Conservation (phyloP, 495 filamentous ascomycete species). For the Annulohypoxylon bovei region DNA sequence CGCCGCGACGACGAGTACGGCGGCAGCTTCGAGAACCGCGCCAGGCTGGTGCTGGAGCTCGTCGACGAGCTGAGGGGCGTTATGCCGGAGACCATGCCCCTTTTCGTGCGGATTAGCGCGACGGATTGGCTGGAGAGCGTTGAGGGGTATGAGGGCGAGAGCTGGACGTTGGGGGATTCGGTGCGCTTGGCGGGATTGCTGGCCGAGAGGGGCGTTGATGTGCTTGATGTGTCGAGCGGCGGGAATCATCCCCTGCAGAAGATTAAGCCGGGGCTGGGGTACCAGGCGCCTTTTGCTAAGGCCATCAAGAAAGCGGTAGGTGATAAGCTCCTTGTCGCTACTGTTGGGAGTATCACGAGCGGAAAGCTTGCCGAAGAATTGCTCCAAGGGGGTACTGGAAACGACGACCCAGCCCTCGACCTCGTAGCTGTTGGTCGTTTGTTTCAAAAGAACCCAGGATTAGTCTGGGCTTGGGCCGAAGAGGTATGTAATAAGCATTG, state of each 20-base stretch:
- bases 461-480: slow-evolving; percentile 74
- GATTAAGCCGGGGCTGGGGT: slow-evolving; percentile 64
- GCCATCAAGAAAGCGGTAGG: slow-evolving; percentile 70
- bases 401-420: slow-evolving; percentile 58
- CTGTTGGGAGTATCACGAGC: slow-evolving; percentile 70
- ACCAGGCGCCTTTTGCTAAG: slow-evolving; percentile 66
- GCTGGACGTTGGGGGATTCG: slow-evolving; percentile 65
- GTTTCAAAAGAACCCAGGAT: slow-evolving; percentile 75
- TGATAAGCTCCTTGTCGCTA: slow-evolving; percentile 62
- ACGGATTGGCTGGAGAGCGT: slow-evolving; percentile 69
- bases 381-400: slow-evolving; percentile 54
- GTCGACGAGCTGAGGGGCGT: slow-evolving; percentile 53
- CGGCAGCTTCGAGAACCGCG: slow-evolving; percentile 66
- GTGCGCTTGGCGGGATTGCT: slow-evolving; percentile 63
- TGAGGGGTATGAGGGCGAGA: slow-evolving; percentile 52
- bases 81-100: slow-evolving; percentile 65
- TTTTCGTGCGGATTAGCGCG: slow-evolving; percentile 71
- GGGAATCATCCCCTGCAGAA: slow-evolving; percentile 68
- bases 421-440: slow-evolving; percentile 66
- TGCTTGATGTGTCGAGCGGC: slow-evolving; percentile 71
- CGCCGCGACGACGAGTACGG: slow-evolving; percentile 68
- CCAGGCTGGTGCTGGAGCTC: slow-evolving; percentile 62
- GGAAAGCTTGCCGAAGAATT: slow-evolving; percentile 64
- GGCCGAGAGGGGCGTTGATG: slow-evolving; percentile 66
- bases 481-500: slow-evolving; percentile 48